Conservation (phyloP, 2,329 filamentous ascomycete species). For the Grosmannia serpens region DNA sequence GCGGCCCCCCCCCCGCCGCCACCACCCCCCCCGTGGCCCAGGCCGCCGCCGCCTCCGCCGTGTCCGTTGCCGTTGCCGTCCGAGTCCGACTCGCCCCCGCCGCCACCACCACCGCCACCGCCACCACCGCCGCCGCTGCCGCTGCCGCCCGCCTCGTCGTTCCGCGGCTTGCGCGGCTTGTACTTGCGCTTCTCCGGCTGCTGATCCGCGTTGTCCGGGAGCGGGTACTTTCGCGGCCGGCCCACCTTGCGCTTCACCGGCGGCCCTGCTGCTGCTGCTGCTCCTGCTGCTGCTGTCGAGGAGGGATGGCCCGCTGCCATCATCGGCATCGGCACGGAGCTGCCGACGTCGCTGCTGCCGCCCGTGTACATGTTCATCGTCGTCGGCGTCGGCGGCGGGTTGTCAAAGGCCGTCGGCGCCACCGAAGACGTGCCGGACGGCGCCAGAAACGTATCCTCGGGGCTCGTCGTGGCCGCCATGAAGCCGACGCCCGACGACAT, state of each 20-base stretch:
- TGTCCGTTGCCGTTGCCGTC: slow-evolving; percentile 21
- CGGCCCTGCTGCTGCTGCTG: slow-evolving; percentile 27
- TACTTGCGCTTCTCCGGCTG: slow-evolving; percentile 54
- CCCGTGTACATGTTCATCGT: not conserved
- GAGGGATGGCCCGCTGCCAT: not conserved
- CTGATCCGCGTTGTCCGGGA: slow-evolving; percentile 41
- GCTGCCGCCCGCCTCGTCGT: slow-evolving; percentile 26
- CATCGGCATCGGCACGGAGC: not conserved
- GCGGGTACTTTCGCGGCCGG: slow-evolving; percentile 50
- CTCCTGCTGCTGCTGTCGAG: not conserved
- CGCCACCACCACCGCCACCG: not conserved
- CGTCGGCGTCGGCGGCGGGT: too few species aligned
- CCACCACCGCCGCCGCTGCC: not conserved
- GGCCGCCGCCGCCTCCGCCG: slow-evolving; percentile 12
- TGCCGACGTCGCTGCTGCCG: not conserved
- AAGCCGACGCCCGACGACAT: not conserved
- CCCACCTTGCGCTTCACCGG: slow-evolving; percentile 54
- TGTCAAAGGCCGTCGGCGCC: not conserved
- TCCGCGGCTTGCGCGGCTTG: slow-evolving; percentile 41
- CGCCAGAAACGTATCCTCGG: not conserved
- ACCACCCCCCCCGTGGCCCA: slow-evolving; percentile 4
- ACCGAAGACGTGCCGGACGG: not conserved
- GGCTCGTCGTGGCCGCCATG: not conserved
- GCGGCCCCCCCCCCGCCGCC: slow-evolving; percentile 23
- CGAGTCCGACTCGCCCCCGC: slow-evolving; percentile 17